A percentile compares a stretch with the other conserved stretches of the same genome.
phyloP scores from a whole-genome alignment of 345 rosid genomes.

The Salix dunnii region DNA sequence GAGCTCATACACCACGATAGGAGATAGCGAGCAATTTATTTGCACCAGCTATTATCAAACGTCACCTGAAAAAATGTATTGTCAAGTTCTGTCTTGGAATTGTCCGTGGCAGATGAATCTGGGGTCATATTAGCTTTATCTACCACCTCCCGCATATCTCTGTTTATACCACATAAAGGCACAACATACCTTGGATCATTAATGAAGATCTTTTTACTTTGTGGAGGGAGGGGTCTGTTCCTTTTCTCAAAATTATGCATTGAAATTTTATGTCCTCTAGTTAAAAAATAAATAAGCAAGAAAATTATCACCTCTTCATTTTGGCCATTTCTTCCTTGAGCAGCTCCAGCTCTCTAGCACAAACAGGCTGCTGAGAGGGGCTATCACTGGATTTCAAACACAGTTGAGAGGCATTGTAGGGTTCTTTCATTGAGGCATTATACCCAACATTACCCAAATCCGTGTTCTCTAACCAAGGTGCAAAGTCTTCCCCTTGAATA shows the following conservation, averaged over 20 bases:
- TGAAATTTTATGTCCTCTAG: neutral
- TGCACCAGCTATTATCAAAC: neutral
- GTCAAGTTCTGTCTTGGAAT: constrained; percentile 51
- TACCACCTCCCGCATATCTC: constrained; percentile 48
- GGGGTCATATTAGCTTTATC: constrained; percentile 53
- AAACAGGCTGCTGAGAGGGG: constrained; percentile 36
- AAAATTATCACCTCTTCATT: constrained; percentile 48
- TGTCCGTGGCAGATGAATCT: constrained; percentile 55
- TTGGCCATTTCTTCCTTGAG: constrained; percentile 52
- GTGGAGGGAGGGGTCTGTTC: neutral
- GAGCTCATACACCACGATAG: neutral
- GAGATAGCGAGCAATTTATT: neutral
- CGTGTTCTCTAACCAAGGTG: constrained; percentile 48
- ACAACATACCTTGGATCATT: neutral
- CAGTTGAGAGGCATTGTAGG: constrained; percentile 30
- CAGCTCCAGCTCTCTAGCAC: constrained; percentile 45
- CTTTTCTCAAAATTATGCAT: neutral
- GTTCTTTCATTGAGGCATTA: constrained; percentile 35
- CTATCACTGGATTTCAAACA: constrained; percentile 42
- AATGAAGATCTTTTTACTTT: neutral
- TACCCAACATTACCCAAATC: constrained; percentile 43
- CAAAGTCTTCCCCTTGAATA: constrained; percentile 54
- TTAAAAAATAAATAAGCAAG: neutral
- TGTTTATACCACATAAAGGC: constrained; percentile 32
- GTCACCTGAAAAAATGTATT: constrained; percentile 64